Conservation (phyloP, 352 stramenopile species). For the Phytophthora brassicae region DNA sequence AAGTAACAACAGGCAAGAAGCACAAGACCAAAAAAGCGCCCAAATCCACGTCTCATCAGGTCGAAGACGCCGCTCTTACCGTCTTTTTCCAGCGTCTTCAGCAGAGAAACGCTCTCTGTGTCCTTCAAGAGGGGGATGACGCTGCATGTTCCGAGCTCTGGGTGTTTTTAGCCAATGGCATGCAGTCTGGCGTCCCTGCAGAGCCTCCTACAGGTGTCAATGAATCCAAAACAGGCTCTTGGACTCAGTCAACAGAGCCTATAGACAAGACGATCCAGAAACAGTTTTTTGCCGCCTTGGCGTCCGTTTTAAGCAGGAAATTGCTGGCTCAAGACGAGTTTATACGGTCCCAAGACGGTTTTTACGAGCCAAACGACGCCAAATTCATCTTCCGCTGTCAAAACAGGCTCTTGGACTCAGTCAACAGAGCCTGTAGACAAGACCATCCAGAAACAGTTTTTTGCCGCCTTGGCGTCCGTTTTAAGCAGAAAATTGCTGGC, state of each 20-base stretch:
- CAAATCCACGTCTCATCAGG: neutral
- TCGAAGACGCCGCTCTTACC: constrained; percentile 25
- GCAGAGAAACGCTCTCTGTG: constrained; percentile 42
- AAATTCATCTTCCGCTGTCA: too few species aligned
- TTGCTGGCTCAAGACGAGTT: constrained; percentile 53
- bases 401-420: constrained; percentile 21
- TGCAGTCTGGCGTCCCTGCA: constrained; percentile 24
- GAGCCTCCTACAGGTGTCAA: constrained; percentile 38
- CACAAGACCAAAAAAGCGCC: constrained; percentile 14
- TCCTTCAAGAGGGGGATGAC: constrained; percentile 2
- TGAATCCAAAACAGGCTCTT: constrained; percentile 25
- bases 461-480: constrained; percentile 39
- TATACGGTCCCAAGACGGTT: too few species aligned
- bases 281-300: constrained; percentile 50
- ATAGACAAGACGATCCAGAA: constrained; percentile 26
- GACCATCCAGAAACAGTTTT: constrained; percentile 41
- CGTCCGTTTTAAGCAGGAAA: constrained; percentile 26
- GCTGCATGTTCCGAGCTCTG: too few species aligned
- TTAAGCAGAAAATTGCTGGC: constrained; percentile 35
- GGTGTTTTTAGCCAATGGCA: constrained; percentile 56
- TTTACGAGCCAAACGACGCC: too few species aligned
- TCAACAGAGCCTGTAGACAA: constrained; percentile 9
- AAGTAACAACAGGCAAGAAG: neutral
- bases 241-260: constrained; percentile 3
- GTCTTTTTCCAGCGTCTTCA: constrained; percentile 39